Evolutionary conservation across 352 stramenopile species (phyloP), one percentile per base, ranked within the genome.

Genomic region (Globisporangium emineosum): DNA sequence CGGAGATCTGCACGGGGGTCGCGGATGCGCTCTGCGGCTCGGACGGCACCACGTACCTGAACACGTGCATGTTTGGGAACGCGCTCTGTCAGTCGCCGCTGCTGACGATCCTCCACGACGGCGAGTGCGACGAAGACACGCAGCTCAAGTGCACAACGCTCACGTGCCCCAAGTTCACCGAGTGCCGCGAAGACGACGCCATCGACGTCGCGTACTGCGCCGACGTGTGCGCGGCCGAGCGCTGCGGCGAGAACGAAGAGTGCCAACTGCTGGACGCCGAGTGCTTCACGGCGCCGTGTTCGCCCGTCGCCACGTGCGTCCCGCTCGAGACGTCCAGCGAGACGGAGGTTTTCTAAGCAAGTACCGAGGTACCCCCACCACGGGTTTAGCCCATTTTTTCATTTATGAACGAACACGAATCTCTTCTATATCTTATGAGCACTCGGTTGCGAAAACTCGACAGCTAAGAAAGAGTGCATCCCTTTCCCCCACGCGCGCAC

Each of bases 241-340:
- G 77, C 33, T 90, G 81, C 49, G 70, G 73, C 15, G 69, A 72
- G 17, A 56, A 73, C 9, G 76, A 84, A 42, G 65, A 69, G 29
- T 89, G 79, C 29, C 60, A 86, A 59, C 67, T 88, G 6, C 55
- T 81, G 0, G 66, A 81, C 15, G 65, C 65, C 0, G 75, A 79
- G 40, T 90, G 81, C 67, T 86, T 68, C 70, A 88, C 77, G 8
- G 78, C 77, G 9, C 77, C 78, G 5, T 88, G 78, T 56, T 81
- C 81, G 35, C 75, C 73, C 3, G 72, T 87, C 43, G 78, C 78
- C 15, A 84, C 79, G 54, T 90, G 81, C 59, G 58, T 90, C 23
- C 62, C 70, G 2, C 76, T 50, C 30, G 53, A 79, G 50, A 54
- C 65, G 23, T 67, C 70, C 1, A 78, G 45, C 23, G 53, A 80